Percentiles rank a stretch among this genome's conserved stretches.
phyloP scores from a whole-genome alignment of 257 asterid species.

The Coffea eugenioides region DNA sequence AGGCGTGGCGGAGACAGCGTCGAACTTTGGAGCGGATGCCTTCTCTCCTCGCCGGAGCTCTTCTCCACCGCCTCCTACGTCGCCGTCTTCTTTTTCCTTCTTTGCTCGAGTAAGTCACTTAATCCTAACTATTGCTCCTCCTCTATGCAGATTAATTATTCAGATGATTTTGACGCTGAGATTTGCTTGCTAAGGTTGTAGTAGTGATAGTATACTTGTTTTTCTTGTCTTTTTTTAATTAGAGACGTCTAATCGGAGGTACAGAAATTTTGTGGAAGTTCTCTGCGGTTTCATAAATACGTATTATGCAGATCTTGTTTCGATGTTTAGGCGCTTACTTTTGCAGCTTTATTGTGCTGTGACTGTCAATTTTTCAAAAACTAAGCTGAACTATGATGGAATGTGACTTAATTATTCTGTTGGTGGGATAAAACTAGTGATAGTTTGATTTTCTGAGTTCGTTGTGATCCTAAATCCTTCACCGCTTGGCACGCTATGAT shows the following conservation, averaged over 20 bases:
- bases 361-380: too few relatives aligned
- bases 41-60: conserved; percentile 68
- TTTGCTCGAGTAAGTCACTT: conserved; percentile 65
- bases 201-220: neutral
- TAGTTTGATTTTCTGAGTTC: neutral
- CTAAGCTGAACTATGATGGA: neutral
- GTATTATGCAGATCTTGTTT: neutral
- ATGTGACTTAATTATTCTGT: neutral
- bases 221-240: too few relatives aligned
- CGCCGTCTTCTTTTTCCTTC: conserved; percentile 87
- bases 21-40: conserved; percentile 81
- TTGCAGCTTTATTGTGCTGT: neutral
- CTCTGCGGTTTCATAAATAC: neutral
- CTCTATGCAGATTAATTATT: neutral
- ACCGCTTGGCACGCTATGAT: too few relatives aligned
- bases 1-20: conserved; percentile 91
- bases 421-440: neutral
- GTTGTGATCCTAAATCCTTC: neutral
- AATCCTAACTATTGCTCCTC: neutral
- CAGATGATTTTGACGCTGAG: neutral
- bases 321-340: neutral
- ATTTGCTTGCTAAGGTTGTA: neutral
- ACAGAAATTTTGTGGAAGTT: neutral
- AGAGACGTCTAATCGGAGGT: neutral
- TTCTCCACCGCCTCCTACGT: conserved; percentile 59